A percentile compares a stretch with the other conserved stretches of the same genome.
phyloP scores from a whole-genome alignment of 2,329 filamentous ascomycete species.

The Ceratocystis destructans region DNA sequence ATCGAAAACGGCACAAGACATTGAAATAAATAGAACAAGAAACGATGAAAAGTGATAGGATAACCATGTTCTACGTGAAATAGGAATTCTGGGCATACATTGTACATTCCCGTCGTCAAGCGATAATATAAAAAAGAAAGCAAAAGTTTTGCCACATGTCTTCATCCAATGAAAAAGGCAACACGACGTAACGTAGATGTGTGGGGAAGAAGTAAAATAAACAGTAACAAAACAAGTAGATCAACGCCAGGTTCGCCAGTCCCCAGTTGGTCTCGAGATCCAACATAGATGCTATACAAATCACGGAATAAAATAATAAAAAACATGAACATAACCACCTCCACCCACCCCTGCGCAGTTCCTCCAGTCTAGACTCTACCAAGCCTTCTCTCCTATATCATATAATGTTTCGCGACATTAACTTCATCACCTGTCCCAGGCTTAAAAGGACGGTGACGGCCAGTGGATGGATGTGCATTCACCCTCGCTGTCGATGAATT shows the following conservation, averaged over 20 bases:
- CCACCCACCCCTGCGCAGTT: not conserved
- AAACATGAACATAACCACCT: constrained; percentile 1
- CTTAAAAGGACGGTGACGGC: constrained; percentile 21
- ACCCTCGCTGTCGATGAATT: constrained; percentile 27
- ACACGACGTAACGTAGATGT: not conserved
- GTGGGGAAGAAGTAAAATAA: not conserved
- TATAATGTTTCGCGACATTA: not conserved
- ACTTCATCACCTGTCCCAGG: not conserved
- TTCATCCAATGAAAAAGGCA: not conserved
- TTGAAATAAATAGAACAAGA: too few species aligned
- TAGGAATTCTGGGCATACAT: too few species aligned
- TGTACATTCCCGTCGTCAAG: too few species aligned
- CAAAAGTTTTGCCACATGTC: not conserved
- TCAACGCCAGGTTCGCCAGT: constrained; percentile 5
- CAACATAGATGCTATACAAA: constrained; percentile 4
- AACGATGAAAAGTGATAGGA: too few species aligned
- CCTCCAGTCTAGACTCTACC: too few species aligned
- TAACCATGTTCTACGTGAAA: too few species aligned
- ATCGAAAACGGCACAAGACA: too few species aligned
- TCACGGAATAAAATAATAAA: not conserved
- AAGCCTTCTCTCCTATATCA: not conserved
- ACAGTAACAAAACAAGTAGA: not conserved
- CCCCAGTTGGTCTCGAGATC: constrained; percentile 5
- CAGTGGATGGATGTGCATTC: constrained; percentile 27
- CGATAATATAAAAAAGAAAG: not conserved